Evolutionary conservation across 202 grass and related monocot species (phyloP).

Genomic region (Dendrocalamus latiflorus): DNA sequence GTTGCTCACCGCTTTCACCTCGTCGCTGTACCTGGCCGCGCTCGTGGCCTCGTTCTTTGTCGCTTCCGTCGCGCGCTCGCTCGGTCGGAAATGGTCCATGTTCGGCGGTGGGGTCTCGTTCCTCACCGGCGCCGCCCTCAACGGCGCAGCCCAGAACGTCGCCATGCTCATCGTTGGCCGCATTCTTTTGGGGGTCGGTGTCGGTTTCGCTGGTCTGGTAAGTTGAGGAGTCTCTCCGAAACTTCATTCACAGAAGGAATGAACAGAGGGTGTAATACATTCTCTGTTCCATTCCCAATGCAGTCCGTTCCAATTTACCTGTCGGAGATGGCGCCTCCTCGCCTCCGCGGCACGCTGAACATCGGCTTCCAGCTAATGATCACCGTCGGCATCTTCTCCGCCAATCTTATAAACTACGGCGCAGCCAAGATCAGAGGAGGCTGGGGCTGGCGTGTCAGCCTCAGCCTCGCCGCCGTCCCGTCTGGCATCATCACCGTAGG

Average conservation of each 20-base stretch:
- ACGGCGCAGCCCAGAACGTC: conserved; percentile 26
- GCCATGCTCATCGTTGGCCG: conserved; percentile 50
- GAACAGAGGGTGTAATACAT: background rate
- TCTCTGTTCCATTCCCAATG: background rate
- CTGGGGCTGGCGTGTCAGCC: background rate
- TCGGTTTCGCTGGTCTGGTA: conserved; percentile 43
- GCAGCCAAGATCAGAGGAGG: background rate
- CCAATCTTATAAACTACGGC: conserved; percentile 40
- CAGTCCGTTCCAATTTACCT: conserved; percentile 38
- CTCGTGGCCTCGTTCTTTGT: conserved; percentile 43
- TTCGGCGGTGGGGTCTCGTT: conserved; percentile 40
- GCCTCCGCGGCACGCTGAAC: conserved; percentile 37
- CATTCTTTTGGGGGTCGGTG: conserved; percentile 44
- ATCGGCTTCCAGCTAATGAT: conserved; percentile 45
- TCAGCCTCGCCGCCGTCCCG: background rate
- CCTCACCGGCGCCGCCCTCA: conserved; percentile 34
- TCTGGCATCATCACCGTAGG: background rate
- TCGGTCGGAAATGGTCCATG: conserved; percentile 48
- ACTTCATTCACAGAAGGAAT: background rate
- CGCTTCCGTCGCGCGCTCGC: conserved; percentile 19
- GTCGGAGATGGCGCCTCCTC: conserved; percentile 39
- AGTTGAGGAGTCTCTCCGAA: background rate
- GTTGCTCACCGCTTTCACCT: conserved; percentile 49
- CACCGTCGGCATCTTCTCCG: conserved; percentile 36
- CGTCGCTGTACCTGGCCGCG: conserved; percentile 49